Evolutionary conservation across 1,284 basidiomycete genomes (phyloP).

Genomic region (Papiliotrema laurentii): DNA sequence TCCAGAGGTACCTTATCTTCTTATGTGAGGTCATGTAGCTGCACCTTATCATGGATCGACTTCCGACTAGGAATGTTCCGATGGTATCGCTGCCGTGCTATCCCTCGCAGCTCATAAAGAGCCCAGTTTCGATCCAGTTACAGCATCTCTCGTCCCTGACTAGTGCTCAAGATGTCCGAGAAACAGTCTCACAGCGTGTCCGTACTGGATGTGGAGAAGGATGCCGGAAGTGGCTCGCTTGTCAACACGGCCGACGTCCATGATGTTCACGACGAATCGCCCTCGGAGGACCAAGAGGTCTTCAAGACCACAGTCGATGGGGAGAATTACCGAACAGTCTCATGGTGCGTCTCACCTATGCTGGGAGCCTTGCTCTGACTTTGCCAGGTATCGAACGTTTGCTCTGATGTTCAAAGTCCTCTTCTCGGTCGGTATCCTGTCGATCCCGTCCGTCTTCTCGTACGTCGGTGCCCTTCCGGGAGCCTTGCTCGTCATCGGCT

Average conservation of each 20-base stretch:
- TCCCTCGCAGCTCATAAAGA: neutral
- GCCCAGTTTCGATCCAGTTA: neutral
- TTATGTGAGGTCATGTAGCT: neutral
- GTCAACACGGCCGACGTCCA: neutral
- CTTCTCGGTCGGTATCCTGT: slow-evolving; percentile 17
- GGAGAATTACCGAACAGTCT: slow-evolving; percentile 17
- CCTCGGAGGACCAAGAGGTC: slow-evolving; percentile 3
- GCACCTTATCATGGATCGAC: neutral
- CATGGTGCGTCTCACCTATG: slow-evolving; percentile 8
- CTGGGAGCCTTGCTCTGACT: neutral
- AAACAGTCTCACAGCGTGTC: neutral
- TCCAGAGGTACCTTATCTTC: neutral
- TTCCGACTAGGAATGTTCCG: neutral
- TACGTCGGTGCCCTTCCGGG: slow-evolving; percentile 14
- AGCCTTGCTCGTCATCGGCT: slow-evolving; percentile 13
- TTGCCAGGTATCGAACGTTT: slow-evolving; percentile 12
- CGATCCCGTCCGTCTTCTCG: slow-evolving; percentile 14
- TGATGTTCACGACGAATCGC: neutral
- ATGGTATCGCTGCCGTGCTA: neutral
- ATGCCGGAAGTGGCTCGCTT: neutral
- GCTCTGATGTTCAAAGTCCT: slow-evolving; percentile 20
- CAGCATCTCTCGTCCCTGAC: neutral
- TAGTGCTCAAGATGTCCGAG: neutral
- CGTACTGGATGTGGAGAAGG: neutral
- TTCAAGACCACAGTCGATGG: slow-evolving; percentile 13